Evolutionary conservation across 2,329 filamentous ascomycete genomes (phyloP), one percentile per base, ranked within the genome.

Genomic region (Exophiala sp.): DNA sequence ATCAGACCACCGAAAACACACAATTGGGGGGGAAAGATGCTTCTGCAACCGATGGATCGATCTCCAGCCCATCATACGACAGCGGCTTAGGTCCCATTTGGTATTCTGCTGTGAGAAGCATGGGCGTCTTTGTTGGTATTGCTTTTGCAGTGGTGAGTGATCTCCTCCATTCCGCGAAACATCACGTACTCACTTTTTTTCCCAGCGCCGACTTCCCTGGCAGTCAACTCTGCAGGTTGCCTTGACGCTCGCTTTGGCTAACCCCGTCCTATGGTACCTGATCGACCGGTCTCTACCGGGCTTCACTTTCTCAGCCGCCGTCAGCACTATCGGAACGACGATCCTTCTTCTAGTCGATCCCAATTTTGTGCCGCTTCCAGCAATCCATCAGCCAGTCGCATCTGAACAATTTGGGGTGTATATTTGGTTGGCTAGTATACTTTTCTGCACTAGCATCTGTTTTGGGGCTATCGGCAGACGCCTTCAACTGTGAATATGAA

Each of bases 401-500:
- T 65, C 58, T 61, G 56, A 80, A 72, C 57, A 80, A 77, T 39
- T 72, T 79, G 52, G 78, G 77, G 50, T 85, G 14, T 83, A 82
- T 10, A 87, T 89, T 3, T 98, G 93, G 91, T 85, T 95, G 63
- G 76, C 91, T 19, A 95, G 88, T 63, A 89, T 97, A 21, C 70
- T 98, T 43, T 98, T 96, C 66, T 96, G 93, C 69, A 94, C 88
- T 63, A 89, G 88, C 60, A 81, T 97, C 8, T 96, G 90, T 69
- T 96, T 98, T 73, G 93, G 93, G 9, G 97, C 95, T 64, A 88
- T 98, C 63, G 93, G 93, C 10, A 77, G 93, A 56, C 77, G 87
- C 55, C 70, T 97, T 57, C 58, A 57, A 46, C 44, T 61, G 43
- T 59, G 48, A 55, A 11, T n/a, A 24, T 16, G 19, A 18, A 6